Evolutionary conservation across 345 rosid genomes (phyloP), one percentile per base, ranked within the genome.

Genomic region (Geranium brycei): DNA sequence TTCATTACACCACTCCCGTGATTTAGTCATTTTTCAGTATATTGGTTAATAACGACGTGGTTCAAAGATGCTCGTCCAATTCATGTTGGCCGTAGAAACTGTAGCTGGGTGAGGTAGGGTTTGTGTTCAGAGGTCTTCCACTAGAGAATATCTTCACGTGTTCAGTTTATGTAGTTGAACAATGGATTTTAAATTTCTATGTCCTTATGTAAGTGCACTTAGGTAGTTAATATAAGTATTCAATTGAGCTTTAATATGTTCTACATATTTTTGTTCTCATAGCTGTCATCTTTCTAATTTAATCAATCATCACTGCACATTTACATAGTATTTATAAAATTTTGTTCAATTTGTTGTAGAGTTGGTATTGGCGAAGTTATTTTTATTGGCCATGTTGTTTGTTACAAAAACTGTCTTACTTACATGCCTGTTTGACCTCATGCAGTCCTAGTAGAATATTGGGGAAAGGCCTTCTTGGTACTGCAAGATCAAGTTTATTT

Each of bases 401-500:
- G 11, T 31, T n/a, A 23, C 28, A 23, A 47, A 66, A 30, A 0
- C 62, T 62, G 61, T 59, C 65, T 66, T 61, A 23, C 28, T 23
- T 23, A 31, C 59, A 10, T 23, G 66, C 53, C 32, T 62, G 15
- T 69, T 68, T 68, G 57, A 59, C 58, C 69, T 67, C 58, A 38
- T 74, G 64, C 83, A 93, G 99, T 79, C 96, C 91, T 28, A 71
- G 58, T 73, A 69, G 80, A 10, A 85, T 93, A 72, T 72, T 89
- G 64, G 86, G 86, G 59, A 89, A 89, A 75, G 81, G 96, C 70
- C 87, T 93, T 71, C 71, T 87, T 59, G 97, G 97, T 58, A 93
- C 91, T 31, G 85, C 87, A 40, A 85, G 97, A 81, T 93, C 99
- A 71, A 93, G 96, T 83, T 83, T 87, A 72, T 92, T 92, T 82